Percentiles rank a stretch among this genome's conserved stretches.
phyloP scores from a whole-genome alignment of 257 asterid genomes.

The Ocimum tenuiflorum region DNA sequence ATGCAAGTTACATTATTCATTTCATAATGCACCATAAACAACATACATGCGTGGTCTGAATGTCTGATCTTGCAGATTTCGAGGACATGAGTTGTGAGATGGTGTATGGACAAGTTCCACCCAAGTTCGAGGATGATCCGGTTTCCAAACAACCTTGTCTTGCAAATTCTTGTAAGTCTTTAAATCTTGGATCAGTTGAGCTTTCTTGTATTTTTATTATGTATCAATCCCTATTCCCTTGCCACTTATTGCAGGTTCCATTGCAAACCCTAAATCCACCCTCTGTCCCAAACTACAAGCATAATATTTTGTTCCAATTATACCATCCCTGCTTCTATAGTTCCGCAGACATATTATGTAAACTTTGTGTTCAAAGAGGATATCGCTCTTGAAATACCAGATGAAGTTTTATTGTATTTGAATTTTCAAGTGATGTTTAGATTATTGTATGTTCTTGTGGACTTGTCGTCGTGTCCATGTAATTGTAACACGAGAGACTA shows the following conservation, averaged over 20 bases:
- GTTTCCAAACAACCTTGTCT: slow-evolving; percentile 75
- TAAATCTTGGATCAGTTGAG: neutral
- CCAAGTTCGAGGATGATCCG: slow-evolving; percentile 69
- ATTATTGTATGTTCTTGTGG: too few relatives aligned
- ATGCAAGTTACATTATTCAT: neutral
- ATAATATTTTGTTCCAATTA: slow-evolving; percentile 5
- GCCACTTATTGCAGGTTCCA: slow-evolving; percentile 43
- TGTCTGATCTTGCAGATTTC: slow-evolving; percentile 40
- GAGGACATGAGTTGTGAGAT: slow-evolving; percentile 98
- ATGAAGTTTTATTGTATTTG: neutral
- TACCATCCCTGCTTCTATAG: too few relatives aligned
- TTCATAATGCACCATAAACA: neutral
- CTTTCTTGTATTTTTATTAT: neutral
- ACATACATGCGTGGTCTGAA: too few relatives aligned
- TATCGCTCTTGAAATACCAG: neutral
- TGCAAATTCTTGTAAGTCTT: slow-evolving; percentile 45
- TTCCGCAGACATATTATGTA: neutral
- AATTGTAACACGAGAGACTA: too few relatives aligned
- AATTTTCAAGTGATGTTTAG: too few relatives aligned
- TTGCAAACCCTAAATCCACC: slow-evolving; percentile 42
- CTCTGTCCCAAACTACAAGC: slow-evolving; percentile 20
- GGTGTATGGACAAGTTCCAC: slow-evolving; percentile 85
- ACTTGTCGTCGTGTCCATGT: too few relatives aligned
- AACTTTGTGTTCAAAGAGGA: neutral
- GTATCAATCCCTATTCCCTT: too few relatives aligned